A percentile compares a stretch with the other conserved stretches of the same genome.
phyloP scores from a whole-genome alignment of 192 early-diverging fungal genomes.

The Coemansia sp. region DNA sequence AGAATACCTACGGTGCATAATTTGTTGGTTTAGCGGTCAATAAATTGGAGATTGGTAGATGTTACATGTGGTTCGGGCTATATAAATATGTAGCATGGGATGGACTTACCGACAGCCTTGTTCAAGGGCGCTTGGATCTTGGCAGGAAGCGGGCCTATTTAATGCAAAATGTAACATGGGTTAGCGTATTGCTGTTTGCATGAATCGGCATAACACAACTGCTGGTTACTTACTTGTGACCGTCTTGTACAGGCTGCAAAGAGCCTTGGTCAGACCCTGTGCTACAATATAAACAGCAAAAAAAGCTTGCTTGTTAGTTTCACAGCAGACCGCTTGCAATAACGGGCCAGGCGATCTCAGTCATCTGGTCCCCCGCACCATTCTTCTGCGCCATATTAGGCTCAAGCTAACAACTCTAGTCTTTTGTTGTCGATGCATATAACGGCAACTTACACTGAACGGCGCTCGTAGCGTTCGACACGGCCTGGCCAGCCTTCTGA shows the following conservation, averaged over 20 bases:
- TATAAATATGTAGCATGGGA: no score
- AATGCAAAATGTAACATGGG: not conserved
- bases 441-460: constrained; percentile 44
- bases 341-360: not conserved
- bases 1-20: not conserved
- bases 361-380: not conserved
- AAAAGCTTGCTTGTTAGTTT: not conserved
- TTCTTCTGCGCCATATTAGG: no score
- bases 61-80: no score
- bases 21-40: no score
- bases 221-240: constrained; percentile 17
- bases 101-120: constrained; percentile 35
- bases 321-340: not conserved
- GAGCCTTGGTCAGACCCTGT: constrained; percentile 43
- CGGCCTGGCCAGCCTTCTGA: constrained; percentile 44
- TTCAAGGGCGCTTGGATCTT: constrained; percentile 39
- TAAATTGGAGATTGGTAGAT: no score
- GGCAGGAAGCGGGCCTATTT: constrained; percentile 39
- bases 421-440: not conserved
- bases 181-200: not conserved
- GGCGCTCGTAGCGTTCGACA: constrained; percentile 28
- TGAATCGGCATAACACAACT: not conserved
- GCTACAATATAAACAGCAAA: constrained; percentile 14
- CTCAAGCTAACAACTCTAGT: not conserved
- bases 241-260: constrained; percentile 51